Evolutionary conservation across 1,284 basidiomycete species (phyloP), one percentile per base, ranked within the genome.

Genomic region (Melampsora americana): DNA sequence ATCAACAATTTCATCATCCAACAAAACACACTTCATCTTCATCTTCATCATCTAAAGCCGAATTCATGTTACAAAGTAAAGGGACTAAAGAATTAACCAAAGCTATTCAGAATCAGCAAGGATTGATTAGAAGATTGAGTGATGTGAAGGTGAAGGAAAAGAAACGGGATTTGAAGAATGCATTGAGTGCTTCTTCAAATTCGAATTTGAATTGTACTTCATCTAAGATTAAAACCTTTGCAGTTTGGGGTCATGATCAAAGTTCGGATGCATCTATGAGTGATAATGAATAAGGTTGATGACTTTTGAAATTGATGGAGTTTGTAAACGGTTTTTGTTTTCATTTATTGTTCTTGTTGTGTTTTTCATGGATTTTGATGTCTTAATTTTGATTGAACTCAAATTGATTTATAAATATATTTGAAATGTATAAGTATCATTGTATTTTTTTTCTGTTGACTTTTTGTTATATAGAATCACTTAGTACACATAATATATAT

Each of bases 181-280:
- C 6, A 30, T 20, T 1, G 12, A 46, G 18, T 56, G 53, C 23
- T 42, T 4, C 3, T 4, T 35, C 35, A 9, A 35, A 35, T 4
- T 35, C 35, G 35, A 35, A 35, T 35, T 35, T 9, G 35, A 35
- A 35, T 35, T 35, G 5, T 3, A 35, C 3, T 35, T 35, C 35
- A 4, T 35, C 35, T 46, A n/a, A 65, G 64, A 26, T 60, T 0
- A 73, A 73, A 26, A 53, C 71, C 1, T 73, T 73, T 42, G 71
- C 71, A 7, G 71, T 73, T 30, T 73, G 71, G 71, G 71, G 71
- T 5, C 64, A 66, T 26, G 71, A 73, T 60, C 53, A 62, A 46
- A 60, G 64, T 39, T 73, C 70, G 6, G 70, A 73, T 23, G 70
- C 61, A 28, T 72, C 69, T 1, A 28, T 46, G 35, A 65, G 69